Base-by-base conservation (phyloP, 2,329 filamentous ascomycete species). In the Pseudocercospora macadamiae region DNA sequence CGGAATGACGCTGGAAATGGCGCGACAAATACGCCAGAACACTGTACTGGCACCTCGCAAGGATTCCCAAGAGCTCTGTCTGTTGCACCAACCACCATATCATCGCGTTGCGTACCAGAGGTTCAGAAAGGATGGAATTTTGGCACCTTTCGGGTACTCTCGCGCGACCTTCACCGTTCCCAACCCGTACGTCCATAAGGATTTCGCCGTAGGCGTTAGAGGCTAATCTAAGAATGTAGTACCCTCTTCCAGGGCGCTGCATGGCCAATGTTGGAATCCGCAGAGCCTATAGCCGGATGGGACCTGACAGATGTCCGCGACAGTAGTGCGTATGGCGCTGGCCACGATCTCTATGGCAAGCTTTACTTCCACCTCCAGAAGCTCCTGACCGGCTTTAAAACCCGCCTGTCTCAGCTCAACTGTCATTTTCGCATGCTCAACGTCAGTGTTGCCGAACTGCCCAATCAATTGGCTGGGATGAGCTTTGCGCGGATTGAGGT, bases 111-210 rank as follows among this genome's bases (percentile, higher is more conserved):
- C 66, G 8, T 59, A 55, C 4, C 21, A 59, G 9, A 69, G 68
- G 30, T 79, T 77, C 57, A 70, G 74, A 12, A 28, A 66, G 18
- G 70, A 78, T 32, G 78, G 78, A 0, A 60, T 79, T 2, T 59
- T 81, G 2, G 61, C 79, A 3, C 78, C 77, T 1, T 79, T 77
- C 66, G 75, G 75, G 1, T 28, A 56, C 2, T 71, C 72, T 3
- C 57, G 64, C 2, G 30, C 63, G 2, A 64, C 66, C 0, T 79
- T 78, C 57, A 58, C 66, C 7, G 67, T 59, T 1, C 77, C 76
- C 1, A 80, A 80, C 64, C 76, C 76, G 76, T 79, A 55, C 66
- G 76, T 71, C n/a, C n/a, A n/a, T n/a, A n/a, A 18, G 26, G 14
- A 14, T 12, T 18, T 30, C 47, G 19, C 18, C n/a, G 5, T 18